A percentile compares a stretch with the other conserved stretches of the same genome.
These are phyloP conservation scores for Moesziomyces parantarcticus DNA, from an alignment of 1,284 basidiomycete genomes.

Conservation along the genomic window DNA sequence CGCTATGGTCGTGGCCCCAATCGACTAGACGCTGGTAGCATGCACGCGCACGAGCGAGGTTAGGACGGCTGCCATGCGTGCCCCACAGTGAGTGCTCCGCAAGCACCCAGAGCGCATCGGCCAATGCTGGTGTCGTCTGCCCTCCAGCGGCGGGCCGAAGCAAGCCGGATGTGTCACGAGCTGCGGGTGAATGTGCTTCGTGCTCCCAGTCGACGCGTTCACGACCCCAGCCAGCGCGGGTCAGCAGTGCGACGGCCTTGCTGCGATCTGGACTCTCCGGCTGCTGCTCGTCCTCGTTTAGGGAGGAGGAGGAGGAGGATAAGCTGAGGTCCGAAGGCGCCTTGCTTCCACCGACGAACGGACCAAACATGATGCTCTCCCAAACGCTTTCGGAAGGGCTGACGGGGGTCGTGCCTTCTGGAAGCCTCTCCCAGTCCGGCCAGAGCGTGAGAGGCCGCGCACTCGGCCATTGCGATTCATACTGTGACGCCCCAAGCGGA, in stretches of 20 bases:
- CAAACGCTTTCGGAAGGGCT: conserved; percentile 34
- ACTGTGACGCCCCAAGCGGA: conserved; percentile 24
- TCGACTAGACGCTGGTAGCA: conserved; percentile 54
- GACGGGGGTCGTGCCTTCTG: conserved; percentile 18
- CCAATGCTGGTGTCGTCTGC: conserved; percentile 13
- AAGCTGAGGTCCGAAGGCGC: conserved; percentile 11
- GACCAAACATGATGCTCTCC: conserved; percentile 56
- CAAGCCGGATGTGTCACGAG: conserved; percentile 18
- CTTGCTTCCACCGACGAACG: conserved; percentile 26
- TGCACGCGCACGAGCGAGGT: conserved; percentile 51
- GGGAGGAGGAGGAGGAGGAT: not conserved
- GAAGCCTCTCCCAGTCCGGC: conserved; percentile 57
- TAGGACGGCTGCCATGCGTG: conserved; percentile 58
- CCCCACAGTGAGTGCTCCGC: conserved; percentile 65
- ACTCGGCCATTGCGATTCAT: conserved; percentile 38
- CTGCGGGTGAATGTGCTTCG: conserved; percentile 29
- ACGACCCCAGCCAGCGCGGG: conserved; percentile 47
- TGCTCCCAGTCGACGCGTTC: conserved; percentile 25
- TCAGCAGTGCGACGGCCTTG: conserved; percentile 39
- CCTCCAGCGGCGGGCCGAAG: conserved; percentile 2
- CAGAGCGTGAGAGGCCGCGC: conserved; percentile 44
- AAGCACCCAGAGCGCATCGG: conserved; percentile 64
- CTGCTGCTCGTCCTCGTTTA: not conserved
- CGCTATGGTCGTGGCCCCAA: conserved; percentile 29
- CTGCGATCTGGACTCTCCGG: conserved; percentile 5